These are phyloP conservation scores for Tetramitus jugosus DNA, from an alignment of 208 protist genomes.

Conservation along the genomic window DNA sequence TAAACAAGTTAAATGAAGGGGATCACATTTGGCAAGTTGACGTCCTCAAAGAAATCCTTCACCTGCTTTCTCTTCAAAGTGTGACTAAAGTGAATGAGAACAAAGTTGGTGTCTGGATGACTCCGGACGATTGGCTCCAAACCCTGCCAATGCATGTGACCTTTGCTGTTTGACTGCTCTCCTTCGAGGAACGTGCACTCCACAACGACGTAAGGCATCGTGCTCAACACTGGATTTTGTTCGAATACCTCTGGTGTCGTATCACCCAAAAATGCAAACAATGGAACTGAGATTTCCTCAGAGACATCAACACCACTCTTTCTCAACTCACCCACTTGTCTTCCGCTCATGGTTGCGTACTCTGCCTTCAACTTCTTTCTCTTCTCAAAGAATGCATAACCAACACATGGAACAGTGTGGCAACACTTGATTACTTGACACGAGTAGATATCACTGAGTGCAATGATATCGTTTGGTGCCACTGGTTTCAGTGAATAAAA, in stretches of 20 bases:
- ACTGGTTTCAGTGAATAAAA: neutral
- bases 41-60: neutral
- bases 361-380: slow-evolving; percentile 12
- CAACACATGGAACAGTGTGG: neutral
- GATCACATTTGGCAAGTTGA: neutral
- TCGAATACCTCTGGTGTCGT: neutral
- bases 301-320: neutral
- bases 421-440: neutral
- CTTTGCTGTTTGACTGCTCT: neutral
- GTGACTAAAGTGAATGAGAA: slow-evolving; percentile 1
- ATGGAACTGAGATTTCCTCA: neutral
- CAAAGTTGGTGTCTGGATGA: neutral
- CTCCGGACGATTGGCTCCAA: neutral
- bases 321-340: neutral
- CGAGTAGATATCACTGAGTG: neutral
- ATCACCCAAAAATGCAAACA: slow-evolving; percentile 8
- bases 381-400: slow-evolving; percentile 5
- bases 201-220: neutral
- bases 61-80: neutral
- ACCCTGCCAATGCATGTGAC: neutral
- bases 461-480: neutral
- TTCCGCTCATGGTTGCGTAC: neutral
- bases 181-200: slow-evolving; percentile 8
- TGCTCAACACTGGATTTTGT: neutral
- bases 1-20: neutral